A percentile compares a stretch with the other conserved stretches of the same genome.
Evolutionary conservation across 768 basidiomycete species (phyloP).

Genomic region (Cubamyces lactineus): DNA sequence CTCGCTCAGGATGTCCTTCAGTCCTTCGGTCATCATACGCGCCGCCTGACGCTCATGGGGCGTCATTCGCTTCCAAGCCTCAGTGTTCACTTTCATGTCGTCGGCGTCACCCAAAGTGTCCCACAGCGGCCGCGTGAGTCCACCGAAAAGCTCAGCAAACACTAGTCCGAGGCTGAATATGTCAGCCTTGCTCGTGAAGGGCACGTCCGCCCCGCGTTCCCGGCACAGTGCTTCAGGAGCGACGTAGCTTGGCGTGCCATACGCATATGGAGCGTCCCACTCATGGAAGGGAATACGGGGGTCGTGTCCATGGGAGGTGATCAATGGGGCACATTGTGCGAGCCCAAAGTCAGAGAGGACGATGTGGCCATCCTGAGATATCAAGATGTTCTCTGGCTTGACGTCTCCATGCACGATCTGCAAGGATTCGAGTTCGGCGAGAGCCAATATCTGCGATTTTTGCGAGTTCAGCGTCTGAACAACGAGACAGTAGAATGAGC

Average conservation of each 20-base stretch:
- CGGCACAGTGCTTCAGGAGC: constrained; percentile 48
- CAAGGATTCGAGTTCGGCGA: neutral
- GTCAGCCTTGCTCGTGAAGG: constrained; percentile 36
- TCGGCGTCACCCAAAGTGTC: neutral
- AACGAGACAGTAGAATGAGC: too few species aligned
- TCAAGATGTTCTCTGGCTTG: constrained; percentile 25
- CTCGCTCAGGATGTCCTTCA: neutral
- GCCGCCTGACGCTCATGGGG: neutral
- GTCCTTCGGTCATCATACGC: neutral
- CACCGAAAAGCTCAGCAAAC: constrained; percentile 43
- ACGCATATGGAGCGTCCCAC: constrained; percentile 26
- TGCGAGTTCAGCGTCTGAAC: neutral
- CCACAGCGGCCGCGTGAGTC: constrained; percentile 1
- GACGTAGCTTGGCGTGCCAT: constrained; percentile 45
- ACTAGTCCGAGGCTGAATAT: constrained; percentile 53
- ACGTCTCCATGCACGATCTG: constrained; percentile 21
- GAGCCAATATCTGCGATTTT: constrained; percentile 3
- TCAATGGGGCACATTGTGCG: constrained; percentile 1
- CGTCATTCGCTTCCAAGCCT: neutral
- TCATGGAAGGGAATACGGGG: neutral
- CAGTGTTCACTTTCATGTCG: neutral
- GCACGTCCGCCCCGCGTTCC: constrained; percentile 36
- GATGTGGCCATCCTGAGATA: constrained; percentile 14
- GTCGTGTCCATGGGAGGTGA: neutral
- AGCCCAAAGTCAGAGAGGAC: constrained; percentile 26